Conservation (phyloP, 2,329 filamentous ascomycete genomes). For the Gnomoniopsis smithogilvyi region DNA sequence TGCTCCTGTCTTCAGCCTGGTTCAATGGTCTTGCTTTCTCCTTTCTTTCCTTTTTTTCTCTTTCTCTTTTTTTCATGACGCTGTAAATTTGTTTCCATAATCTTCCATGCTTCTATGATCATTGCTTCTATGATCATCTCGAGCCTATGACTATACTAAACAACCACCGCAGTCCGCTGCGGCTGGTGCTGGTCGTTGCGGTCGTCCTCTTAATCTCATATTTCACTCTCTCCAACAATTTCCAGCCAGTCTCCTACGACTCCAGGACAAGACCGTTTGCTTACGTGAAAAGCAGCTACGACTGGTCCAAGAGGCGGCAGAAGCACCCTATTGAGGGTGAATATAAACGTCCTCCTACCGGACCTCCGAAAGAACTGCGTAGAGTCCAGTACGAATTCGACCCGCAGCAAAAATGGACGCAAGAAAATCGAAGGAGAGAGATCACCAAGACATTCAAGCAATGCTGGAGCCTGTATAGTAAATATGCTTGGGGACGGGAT, state of each 20-base stretch:
- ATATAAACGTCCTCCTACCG: constrained; percentile 30
- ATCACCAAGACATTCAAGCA: constrained; percentile 39
- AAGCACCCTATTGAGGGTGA: constrained; percentile 19
- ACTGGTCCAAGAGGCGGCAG: constrained; percentile 26
- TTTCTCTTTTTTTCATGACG: background rate
- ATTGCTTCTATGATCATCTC: background rate
- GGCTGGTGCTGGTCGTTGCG: constrained; percentile 4
- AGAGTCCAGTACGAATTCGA: constrained; percentile 42
- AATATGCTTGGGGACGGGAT: constrained; percentile 54
- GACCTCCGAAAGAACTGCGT: constrained; percentile 28
- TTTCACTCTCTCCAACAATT: constrained; percentile 19
- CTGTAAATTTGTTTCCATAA: background rate
- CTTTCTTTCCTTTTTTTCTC: background rate
- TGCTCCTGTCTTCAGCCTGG: background rate
- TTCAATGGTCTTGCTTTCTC: background rate
- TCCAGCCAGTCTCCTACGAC: constrained; percentile 16
- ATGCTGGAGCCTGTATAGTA: constrained; percentile 51
- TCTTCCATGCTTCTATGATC: background rate
- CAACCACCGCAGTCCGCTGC: constrained; percentile 10
- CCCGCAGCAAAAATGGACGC: constrained; percentile 24
- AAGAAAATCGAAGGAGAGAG: constrained; percentile 32
- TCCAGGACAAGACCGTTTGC: constrained; percentile 11
- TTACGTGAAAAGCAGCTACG: constrained; percentile 26
- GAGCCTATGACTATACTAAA: constrained; percentile 11
- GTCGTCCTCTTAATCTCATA: constrained; percentile 17